phyloP scores from a whole-genome alignment of 306 rosid genomes.

The Quercus cerris region DNA sequence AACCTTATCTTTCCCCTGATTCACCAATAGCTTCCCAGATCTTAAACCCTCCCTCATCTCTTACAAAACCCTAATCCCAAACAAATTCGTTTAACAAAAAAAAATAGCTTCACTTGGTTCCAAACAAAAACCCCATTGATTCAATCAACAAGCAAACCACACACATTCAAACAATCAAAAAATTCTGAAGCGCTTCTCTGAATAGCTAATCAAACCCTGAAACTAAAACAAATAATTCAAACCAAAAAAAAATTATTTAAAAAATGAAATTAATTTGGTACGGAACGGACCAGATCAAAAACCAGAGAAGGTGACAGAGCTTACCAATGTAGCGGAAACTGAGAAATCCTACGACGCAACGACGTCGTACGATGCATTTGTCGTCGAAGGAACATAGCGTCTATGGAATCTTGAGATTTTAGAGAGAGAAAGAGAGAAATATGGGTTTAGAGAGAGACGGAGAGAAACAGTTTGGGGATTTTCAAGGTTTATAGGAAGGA shows the following conservation, averaged over 20 bases:
- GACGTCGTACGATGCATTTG: conserved; percentile 7
- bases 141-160: conserved; percentile 1
- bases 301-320: conserved; percentile 4
- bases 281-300: conserved; percentile 43
- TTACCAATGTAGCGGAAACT: conserved; percentile 57
- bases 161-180: not conserved
- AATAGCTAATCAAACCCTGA: not conserved
- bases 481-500: not conserved
- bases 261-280: not conserved
- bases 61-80: conserved; percentile 29
- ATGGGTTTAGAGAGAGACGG: conserved; percentile 18
- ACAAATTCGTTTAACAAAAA: conserved; percentile 25
- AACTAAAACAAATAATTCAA: not conserved
- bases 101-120: not conserved
- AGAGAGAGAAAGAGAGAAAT: conserved; percentile 1
- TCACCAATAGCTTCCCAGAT: conserved; percentile 42
- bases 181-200: not conserved
- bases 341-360: conserved; percentile 21
- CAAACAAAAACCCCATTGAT: conserved; percentile 15
- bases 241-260: not conserved
- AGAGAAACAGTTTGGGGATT: not conserved
- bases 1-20: conserved; percentile 17
- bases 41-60: conserved; percentile 76
- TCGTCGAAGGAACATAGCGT: conserved; percentile 19
- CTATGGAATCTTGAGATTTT: conserved; percentile 6